phyloP scores from a whole-genome alignment of 1,284 basidiomycete species.

The Sphaerobolus stellatus region DNA sequence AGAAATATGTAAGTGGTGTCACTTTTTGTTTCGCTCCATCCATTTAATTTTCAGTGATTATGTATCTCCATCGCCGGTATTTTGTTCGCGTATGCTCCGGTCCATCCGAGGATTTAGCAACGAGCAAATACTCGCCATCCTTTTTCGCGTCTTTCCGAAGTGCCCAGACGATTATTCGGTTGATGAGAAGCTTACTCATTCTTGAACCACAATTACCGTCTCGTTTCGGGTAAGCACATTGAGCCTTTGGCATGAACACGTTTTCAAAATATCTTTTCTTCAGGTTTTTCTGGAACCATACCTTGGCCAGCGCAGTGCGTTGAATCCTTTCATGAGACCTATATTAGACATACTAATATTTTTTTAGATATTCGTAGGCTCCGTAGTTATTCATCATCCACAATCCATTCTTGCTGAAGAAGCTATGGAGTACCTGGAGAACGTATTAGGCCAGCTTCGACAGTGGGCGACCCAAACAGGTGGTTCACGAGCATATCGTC shows the following conservation, averaged over 20 bases:
- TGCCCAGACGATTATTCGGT: background rate
- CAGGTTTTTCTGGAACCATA: slow-evolving; percentile 9
- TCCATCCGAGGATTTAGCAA: background rate
- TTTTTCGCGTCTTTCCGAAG: background rate
- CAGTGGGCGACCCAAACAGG: background rate
- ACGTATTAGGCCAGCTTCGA: background rate
- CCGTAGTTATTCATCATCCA: slow-evolving; percentile 7
- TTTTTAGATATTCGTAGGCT: slow-evolving; percentile 8
- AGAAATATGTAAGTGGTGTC: background rate
- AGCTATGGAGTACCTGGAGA: slow-evolving; percentile 6
- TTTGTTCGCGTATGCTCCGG: background rate
- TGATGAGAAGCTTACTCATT: too few relatives aligned
- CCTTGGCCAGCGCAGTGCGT: slow-evolving; percentile 5
- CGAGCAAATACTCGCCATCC: background rate
- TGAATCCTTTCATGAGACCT: background rate
- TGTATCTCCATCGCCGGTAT: background rate
- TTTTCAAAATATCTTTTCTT: background rate
- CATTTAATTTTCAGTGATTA: background rate
- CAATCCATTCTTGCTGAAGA: slow-evolving; percentile 2
- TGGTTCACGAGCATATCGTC: background rate
- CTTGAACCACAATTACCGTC: slow-evolving; percentile 6
- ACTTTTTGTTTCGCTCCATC: background rate
- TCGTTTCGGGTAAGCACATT: slow-evolving; percentile 7
- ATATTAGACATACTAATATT: background rate
- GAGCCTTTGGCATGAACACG: too few relatives aligned